Conservation (phyloP, 2,329 filamentous ascomycete genomes). For the Pseudogymnoascus sp. region DNA sequence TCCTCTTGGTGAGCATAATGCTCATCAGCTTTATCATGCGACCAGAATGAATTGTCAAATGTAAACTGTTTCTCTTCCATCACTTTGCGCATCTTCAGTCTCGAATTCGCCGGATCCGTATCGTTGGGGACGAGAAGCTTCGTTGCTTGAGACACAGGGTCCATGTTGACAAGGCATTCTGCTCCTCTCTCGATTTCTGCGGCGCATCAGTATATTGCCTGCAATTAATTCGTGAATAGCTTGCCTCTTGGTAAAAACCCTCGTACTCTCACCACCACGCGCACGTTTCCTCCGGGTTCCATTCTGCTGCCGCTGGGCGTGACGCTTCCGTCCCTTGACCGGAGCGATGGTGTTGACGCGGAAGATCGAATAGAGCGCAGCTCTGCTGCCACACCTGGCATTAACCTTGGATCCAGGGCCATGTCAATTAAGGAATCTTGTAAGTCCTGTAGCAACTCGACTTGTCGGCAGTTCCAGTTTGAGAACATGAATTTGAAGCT, state of each 20-base stretch:
- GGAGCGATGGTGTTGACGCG: conserved; percentile 70
- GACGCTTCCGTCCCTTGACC: conserved; percentile 61
- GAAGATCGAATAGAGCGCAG: conserved; percentile 46
- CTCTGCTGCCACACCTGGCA: conserved; percentile 34
- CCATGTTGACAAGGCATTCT: conserved; percentile 84
- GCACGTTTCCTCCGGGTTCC: conserved; percentile 61
- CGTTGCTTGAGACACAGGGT: conserved; percentile 76
- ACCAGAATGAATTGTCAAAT: conserved; percentile 99
- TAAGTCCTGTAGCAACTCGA: conserved; percentile 20
- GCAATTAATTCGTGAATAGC: conserved; percentile 2
- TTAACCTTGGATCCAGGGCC: conserved; percentile 34
- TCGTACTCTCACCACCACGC: conserved; percentile 72
- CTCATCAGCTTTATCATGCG: conserved; percentile 65
- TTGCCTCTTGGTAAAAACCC: conserved; percentile 71
- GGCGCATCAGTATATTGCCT: conserved; percentile 5
- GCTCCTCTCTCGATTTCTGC: conserved; percentile 73
- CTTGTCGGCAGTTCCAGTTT: conserved; percentile 21
- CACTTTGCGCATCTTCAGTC: conserved; percentile 60
- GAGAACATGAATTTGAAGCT: conserved; percentile 22
- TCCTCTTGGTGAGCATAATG: conserved; percentile 91
- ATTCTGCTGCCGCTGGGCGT: conserved; percentile 48
- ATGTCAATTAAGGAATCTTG: conserved; percentile 31
- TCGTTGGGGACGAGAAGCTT: conserved; percentile 64
- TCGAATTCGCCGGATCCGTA: conserved; percentile 43
- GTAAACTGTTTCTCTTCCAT: conserved; percentile 86